Conservation (phyloP, 1,284 basidiomycete species). For the Leccinum pachyderme region DNA sequence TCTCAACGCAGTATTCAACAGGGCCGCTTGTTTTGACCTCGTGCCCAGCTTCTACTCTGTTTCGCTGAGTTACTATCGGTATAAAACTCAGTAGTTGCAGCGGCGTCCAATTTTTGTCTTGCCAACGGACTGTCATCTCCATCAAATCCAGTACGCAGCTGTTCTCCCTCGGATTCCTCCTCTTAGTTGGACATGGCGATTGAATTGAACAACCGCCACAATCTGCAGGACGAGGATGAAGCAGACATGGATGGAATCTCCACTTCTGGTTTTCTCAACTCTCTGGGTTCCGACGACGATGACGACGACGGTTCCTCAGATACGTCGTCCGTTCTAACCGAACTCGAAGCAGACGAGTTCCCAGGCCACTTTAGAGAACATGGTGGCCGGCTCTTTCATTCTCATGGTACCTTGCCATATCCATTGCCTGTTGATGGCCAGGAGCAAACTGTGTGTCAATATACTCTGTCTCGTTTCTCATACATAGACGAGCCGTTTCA, state of each 20-base stretch:
- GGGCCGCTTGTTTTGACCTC: conserved; percentile 36
- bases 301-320: conserved; percentile 38
- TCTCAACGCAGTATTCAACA: conserved; percentile 26
- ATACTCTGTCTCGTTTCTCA: neutral
- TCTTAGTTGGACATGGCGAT: conserved; percentile 29
- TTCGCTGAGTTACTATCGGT: conserved; percentile 40
- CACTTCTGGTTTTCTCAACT: conserved; percentile 5
- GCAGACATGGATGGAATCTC: conserved; percentile 11
- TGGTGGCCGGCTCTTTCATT: conserved; percentile 61
- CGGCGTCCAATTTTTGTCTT: conserved; percentile 39
- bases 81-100: conserved; percentile 40
- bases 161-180: conserved; percentile 7
- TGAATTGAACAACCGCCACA: conserved; percentile 24
- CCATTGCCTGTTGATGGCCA: conserved; percentile 64
- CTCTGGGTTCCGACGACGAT: conserved; percentile 19
- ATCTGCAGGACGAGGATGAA: conserved; percentile 26
- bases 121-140: conserved; percentile 34
- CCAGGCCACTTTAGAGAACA: conserved; percentile 55
- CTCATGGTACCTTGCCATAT: conserved; percentile 57
- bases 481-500: neutral
- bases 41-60: conserved; percentile 39
- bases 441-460: conserved; percentile 54
- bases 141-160: conserved; percentile 22
- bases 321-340: conserved; percentile 41
- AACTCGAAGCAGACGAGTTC: conserved; percentile 49